Conservation (phyloP, 2,329 filamentous ascomycete genomes). For the Monosporascus sp. region DNA sequence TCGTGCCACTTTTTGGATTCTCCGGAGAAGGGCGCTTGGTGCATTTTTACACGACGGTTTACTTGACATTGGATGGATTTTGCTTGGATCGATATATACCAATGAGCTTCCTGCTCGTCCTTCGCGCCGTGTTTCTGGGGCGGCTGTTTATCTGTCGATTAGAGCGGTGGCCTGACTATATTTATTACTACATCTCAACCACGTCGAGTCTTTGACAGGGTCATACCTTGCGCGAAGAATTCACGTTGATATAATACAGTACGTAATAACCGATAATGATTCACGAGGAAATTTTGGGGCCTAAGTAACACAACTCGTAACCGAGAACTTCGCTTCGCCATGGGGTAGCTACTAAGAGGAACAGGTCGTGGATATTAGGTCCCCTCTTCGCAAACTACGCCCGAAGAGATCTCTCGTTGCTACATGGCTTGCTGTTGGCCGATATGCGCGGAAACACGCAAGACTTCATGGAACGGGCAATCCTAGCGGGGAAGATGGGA, state of each 20-base stretch:
- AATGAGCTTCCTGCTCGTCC: not conserved
- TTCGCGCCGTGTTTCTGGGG: not conserved
- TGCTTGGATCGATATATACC: not conserved
- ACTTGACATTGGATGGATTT: not conserved
- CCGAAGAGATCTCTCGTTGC: too few species aligned
- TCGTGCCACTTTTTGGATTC: conserved; percentile 9
- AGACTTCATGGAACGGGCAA: too few species aligned
- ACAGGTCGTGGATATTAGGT: too few species aligned
- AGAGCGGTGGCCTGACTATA: not conserved
- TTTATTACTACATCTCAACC: too few species aligned
- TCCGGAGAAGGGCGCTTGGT: conserved; percentile 13
- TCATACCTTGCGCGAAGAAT: not conserved
- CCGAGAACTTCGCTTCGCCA: not conserved
- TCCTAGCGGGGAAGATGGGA: too few species aligned
- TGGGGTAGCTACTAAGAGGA: too few species aligned
- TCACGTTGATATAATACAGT: not conserved
- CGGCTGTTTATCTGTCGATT: too few species aligned
- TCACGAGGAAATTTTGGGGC: not conserved
- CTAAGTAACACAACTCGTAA: not conserved
- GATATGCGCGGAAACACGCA: too few species aligned
- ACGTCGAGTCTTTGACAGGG: too few species aligned
- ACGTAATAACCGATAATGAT: not conserved
- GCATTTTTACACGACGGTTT: not conserved
- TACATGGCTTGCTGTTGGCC: too few species aligned
- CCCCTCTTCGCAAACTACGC: too few species aligned